Base-by-base conservation (phyloP, 169 alveolate genomes). In the Condylostoma magnum region DNA sequence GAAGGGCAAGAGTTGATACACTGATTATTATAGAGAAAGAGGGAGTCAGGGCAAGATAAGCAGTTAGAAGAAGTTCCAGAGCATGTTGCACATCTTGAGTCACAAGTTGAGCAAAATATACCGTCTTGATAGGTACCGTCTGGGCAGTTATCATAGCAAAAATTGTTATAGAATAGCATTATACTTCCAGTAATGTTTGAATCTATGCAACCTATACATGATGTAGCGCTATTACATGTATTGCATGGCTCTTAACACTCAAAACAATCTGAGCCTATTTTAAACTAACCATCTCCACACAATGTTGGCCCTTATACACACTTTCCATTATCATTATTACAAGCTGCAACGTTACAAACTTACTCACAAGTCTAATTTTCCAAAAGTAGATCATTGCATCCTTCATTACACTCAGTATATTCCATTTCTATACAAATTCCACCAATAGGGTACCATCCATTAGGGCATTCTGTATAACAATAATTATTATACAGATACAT, bases 341-440 rank as follows among this genome's bases (percentile, higher is more conserved):
- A 63, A 6, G 68, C 73, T 18, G 54, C 60, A 4, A 46, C 60
- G 6, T 63, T 63, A 20, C 73, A 63, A 44, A 25, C 60, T 44
- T 3, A 22, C 25, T 63, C 73, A 8, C 73, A 63, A 12, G 20
- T 57, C 38, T 31, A 20, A 20, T 63, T 63, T 18, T 27, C 57
- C 15, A 63, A 5, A 43, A 63, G 46, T 2, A 25, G 18, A 0
- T 41, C 8, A 8, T 37, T 63, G 22, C 73, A 63, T 18, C 58
- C 73, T 5, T n/a, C 25, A 2, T 25, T 46, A 41, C 73, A 63
- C 25, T 63, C 73, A 43, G 58, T 63, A 6, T 20, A 54, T 1
- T 28, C 63, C 1, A 63, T 22, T 31, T 38, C 58, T 3, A 63
- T 34, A 34, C 73, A 63, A 0, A 18, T 4, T 2, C 58, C 73